Percentiles rank a stretch among this genome's conserved stretches.
phyloP scores from a whole-genome alignment of 768 basidiomycete species.

The Heimioporus sp. region DNA sequence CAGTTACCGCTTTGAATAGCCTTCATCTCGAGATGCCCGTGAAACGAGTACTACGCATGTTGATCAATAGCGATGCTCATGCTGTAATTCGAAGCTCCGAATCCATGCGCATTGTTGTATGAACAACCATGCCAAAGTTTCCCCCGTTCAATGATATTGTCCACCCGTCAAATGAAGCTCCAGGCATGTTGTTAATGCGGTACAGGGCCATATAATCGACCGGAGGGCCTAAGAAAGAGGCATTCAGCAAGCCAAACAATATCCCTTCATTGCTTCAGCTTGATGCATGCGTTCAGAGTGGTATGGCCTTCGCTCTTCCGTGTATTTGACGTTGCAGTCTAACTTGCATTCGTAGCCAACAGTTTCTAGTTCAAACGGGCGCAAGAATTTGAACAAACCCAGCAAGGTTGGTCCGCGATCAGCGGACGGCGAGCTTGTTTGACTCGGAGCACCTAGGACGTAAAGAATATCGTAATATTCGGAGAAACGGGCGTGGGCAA shows the following conservation, averaged over 20 bases:
- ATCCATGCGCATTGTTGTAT: neutral
- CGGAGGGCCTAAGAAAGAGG: neutral
- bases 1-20: slow-evolving; percentile 5
- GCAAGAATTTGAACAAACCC: neutral
- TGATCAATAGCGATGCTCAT: neutral
- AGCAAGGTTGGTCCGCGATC: slow-evolving; percentile 9
- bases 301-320: neutral
- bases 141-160: neutral
- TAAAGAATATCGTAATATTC: slow-evolving; percentile 19
- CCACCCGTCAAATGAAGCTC: neutral
- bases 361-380: neutral
- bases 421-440: neutral
- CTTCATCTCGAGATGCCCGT: neutral
- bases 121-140: neutral
- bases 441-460: neutral
- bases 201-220: slow-evolving; percentile 11
- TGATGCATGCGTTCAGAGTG: slow-evolving; percentile 2
- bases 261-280: neutral
- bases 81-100: neutral
- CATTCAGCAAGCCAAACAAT: neutral
- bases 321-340: neutral
- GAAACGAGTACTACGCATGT: slow-evolving; percentile 3
- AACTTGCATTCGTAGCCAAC: slow-evolving; percentile 7
- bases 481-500: slow-evolving; percentile 25
- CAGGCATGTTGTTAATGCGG: slow-evolving; percentile 11